Conservation (phyloP, 768 basidiomycete species). For the Lentinula detonsa region DNA sequence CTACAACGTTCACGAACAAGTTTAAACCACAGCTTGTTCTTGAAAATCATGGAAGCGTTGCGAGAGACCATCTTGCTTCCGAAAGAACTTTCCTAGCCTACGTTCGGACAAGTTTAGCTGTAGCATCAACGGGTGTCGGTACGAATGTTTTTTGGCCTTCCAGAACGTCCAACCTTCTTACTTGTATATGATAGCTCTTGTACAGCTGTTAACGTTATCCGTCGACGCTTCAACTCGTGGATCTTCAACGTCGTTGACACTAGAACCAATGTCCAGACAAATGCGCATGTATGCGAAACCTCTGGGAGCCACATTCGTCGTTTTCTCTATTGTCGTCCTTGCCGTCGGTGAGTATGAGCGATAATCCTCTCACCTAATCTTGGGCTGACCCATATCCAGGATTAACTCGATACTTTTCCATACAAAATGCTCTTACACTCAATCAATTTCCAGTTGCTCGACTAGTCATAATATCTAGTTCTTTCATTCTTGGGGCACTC, state of each 20-base stretch:
- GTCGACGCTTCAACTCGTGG: neutral
- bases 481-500: neutral
- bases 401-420: slow-evolving; percentile 15
- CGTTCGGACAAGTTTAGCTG: slow-evolving; percentile 55
- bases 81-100: slow-evolving; percentile 63
- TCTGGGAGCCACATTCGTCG: neutral
- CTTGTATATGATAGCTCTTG: neutral
- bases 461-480: neutral
- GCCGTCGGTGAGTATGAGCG: neutral
- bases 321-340: neutral
- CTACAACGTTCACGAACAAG: neutral
- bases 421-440: slow-evolving; percentile 28
- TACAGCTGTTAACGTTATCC: neutral
- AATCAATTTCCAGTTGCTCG: slow-evolving; percentile 28
- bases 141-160: slow-evolving; percentile 17
- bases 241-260: neutral
- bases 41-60: slow-evolving; percentile 57
- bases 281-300: slow-evolving; percentile 1
- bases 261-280: neutral
- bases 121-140: slow-evolving; percentile 58
- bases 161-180: neutral
- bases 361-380: neutral
- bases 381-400: slow-evolving; percentile 7
- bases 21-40: slow-evolving; percentile 16
- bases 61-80: slow-evolving; percentile 58